These are phyloP conservation scores for Acanthamoeba royreba DNA, from an alignment of 208 protist species.

Conservation along the genomic window DNA sequence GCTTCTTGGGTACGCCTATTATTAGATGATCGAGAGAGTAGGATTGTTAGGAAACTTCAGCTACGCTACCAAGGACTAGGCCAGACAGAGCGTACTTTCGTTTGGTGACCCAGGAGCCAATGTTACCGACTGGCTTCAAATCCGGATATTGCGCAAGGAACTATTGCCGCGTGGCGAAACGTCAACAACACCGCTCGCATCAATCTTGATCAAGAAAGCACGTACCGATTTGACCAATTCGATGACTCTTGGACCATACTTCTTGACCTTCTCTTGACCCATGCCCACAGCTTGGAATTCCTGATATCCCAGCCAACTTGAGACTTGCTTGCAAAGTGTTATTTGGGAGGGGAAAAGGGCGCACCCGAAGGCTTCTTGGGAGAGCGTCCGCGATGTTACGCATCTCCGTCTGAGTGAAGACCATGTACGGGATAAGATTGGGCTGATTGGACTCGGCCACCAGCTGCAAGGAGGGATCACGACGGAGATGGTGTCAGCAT, in stretches of 20 bases:
- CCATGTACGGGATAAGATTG: conserved; percentile 4
- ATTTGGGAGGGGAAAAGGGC: background rate
- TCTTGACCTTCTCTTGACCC: conserved; percentile 11
- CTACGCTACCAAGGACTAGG: background rate
- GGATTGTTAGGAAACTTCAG: background rate
- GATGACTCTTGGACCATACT: background rate
- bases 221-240: background rate
- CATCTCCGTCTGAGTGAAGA: background rate
- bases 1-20: background rate
- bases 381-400: background rate
- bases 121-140: background rate
- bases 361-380: background rate
- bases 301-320: background rate
- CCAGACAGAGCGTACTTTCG: background rate
- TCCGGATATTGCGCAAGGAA: background rate
- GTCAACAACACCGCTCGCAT: background rate
- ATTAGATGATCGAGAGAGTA: background rate
- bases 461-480: background rate
- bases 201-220: background rate
- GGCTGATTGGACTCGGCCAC: background rate
- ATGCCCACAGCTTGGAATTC: background rate
- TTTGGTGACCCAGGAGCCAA: background rate
- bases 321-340: background rate
- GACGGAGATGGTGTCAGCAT: background rate
- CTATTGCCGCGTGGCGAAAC: background rate